Evolutionary conservation across 495 filamentous ascomycete species (phyloP).

Genomic region (Tuber umbilicatum): DNA sequence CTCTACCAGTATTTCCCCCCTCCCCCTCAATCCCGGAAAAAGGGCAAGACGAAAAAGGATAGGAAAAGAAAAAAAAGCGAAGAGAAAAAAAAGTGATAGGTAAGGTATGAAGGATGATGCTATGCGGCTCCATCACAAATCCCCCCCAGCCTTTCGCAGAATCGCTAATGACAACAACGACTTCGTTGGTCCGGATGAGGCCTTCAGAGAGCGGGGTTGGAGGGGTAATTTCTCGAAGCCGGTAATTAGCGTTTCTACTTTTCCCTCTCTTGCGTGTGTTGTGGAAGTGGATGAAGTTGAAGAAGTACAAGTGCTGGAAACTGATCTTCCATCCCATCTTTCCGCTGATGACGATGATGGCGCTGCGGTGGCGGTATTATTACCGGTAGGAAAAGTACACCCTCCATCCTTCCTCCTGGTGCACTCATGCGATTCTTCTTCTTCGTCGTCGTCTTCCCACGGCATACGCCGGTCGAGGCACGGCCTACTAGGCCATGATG

Average conservation of each 20-base stretch:
- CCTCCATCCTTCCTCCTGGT: conserved; percentile 2
- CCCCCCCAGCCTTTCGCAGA: background rate
- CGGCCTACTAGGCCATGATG: conserved; percentile 18
- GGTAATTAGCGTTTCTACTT: background rate
- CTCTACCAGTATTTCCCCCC: background rate
- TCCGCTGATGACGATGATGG: background rate
- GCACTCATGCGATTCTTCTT: conserved; percentile 7
- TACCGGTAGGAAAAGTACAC: background rate
- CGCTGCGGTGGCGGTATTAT: background rate
- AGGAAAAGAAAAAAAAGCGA: background rate
- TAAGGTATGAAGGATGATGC: background rate
- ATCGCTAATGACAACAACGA: background rate
- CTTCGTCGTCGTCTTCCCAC: background rate
- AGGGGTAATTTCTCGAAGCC: conserved; percentile 3
- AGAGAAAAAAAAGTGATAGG: background rate
- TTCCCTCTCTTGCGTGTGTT: background rate
- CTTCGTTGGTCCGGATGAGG: background rate
- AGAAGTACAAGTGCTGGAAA: background rate
- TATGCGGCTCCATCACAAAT: conserved; percentile 2
- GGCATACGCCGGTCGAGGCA: conserved; percentile 9
- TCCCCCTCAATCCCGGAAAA: background rate
- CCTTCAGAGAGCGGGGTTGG: background rate
- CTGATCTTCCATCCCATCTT: conserved; percentile 2
- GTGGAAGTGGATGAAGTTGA: background rate
- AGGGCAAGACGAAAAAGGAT: background rate